Evolutionary conservation across 257 asterid species (phyloP), one percentile per base, ranked within the genome.

Genomic region (Solanum stenotomum): DNA sequence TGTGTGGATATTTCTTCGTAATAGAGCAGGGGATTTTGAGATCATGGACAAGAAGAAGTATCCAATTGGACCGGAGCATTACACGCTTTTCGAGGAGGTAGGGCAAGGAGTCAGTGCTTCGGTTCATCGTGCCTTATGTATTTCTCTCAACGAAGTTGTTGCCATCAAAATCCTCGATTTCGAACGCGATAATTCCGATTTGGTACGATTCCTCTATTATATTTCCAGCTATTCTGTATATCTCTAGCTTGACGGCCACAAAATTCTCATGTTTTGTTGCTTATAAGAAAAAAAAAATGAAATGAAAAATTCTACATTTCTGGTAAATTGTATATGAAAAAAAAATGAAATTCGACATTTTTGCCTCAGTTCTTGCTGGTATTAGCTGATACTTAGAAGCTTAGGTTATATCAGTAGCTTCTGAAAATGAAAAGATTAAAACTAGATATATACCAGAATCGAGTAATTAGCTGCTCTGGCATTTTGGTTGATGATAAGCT

Each of bases 21-120:
- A 35, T 35, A 83, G 35, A 18, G 70, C 13, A 34, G 25, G 82
- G 74, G 23, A 40, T 59, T n/a, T 87, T 77, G 70, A 61, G 56
- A 81, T 86, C 74, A 94, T 91, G 96, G 99, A 96, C 89, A 94
- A 89, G 93, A 95, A 92, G 93, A 94, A 93, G 94, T 96, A 95
- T 89, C 99, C 98, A n/a, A 95, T 96, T 46, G 98, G 99, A 67
- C 96, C 96, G 49, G 98, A 95, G 90, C 90, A 93, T 89, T 96
- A 96, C 87, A 90, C 94, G 11, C 85, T 95, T 89, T 93, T 70
- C 83, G 99, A 96, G 93, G 98, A 94, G 92, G 95, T 96, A 20
- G 99, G 99, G 23, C 94, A 91, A 3, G 99, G 98, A n/a, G 99
- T 89, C 23, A 96, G 98, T 89, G 99, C 99, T 33, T 93, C 97